Evolutionary conservation across 2,329 filamentous ascomycete species (phyloP).

Genomic region (Gnomoniopsis sp.): DNA sequence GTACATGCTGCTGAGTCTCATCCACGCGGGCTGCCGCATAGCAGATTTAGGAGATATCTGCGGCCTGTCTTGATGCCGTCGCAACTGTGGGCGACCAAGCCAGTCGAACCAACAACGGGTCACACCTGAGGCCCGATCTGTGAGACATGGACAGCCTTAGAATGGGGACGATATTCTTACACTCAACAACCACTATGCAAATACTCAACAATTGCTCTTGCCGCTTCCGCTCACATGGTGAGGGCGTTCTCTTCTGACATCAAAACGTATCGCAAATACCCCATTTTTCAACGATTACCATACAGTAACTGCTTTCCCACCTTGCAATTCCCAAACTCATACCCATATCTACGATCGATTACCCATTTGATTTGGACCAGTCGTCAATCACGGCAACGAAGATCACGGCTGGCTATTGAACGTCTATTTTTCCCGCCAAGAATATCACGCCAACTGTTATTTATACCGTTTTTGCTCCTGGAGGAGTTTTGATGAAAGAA

Average conservation of each 20-base stretch:
- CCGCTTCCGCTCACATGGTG: neutral
- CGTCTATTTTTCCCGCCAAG: neutral
- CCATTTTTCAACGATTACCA: neutral
- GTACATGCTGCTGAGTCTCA: constrained; percentile 3
- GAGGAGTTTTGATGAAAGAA: constrained; percentile 2
- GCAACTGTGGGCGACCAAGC: neutral
- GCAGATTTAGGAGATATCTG: neutral
- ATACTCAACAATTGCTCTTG: neutral
- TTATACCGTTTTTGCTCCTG: too few species aligned
- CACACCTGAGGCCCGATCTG: neutral
- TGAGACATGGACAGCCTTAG: neutral
- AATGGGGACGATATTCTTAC: neutral
- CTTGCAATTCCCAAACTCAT: constrained; percentile 6
- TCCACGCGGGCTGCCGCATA: neutral
- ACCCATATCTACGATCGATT: constrained; percentile 16
- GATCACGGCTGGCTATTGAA: neutral
- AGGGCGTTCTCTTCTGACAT: neutral
- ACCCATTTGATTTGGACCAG: constrained; percentile 13
- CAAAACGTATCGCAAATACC: neutral
- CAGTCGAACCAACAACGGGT: neutral
- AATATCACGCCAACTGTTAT: neutral
- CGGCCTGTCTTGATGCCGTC: constrained; percentile 1
- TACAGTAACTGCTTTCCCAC: neutral
- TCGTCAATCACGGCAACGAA: neutral
- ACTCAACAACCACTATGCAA: neutral